Evolutionary conservation across 2,329 filamentous ascomycete genomes (phyloP).

Genomic region (Ophiostoma triangulosporum): DNA sequence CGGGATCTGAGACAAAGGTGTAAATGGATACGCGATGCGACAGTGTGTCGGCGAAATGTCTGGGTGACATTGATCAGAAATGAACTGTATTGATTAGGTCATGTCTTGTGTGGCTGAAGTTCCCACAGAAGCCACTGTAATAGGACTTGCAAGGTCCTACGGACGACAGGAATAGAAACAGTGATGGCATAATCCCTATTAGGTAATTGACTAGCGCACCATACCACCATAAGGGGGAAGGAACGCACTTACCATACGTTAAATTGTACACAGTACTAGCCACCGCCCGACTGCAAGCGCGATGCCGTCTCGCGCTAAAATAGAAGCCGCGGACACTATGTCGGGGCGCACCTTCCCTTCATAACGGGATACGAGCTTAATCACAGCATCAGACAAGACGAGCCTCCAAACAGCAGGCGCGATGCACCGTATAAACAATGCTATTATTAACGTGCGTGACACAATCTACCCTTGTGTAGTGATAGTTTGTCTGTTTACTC

Average conservation of each 20-base stretch:
- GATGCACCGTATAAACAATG: not conserved
- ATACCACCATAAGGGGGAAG: not conserved
- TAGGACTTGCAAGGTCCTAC: not conserved
- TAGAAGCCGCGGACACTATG: slow-evolving; percentile 1
- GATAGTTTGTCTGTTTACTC: not conserved
- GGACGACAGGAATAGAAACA: slow-evolving; percentile 8
- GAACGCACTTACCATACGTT: too few relatives aligned
- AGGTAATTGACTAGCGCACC: too few relatives aligned
- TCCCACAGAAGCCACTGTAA: not conserved
- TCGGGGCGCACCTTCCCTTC: slow-evolving; percentile 7
- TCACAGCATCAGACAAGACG: not conserved
- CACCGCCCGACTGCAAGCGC: too few relatives aligned
- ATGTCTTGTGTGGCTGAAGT: too few relatives aligned
- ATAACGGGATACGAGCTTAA: not conserved
- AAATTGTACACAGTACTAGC: too few relatives aligned
- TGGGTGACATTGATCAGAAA: too few relatives aligned
- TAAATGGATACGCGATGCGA: too few relatives aligned
- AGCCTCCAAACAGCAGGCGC: not conserved
- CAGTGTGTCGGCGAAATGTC: too few relatives aligned
- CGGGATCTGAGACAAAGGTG: not conserved
- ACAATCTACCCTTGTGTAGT: too few relatives aligned
- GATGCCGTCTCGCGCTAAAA: not conserved
- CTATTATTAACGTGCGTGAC: not conserved
- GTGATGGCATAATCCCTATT: not conserved
- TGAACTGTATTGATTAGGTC: too few relatives aligned